These are phyloP conservation scores for Salicornia ramosissima DNA, from an alignment of 148 eudicot genomes.

Conservation along the genomic window DNA sequence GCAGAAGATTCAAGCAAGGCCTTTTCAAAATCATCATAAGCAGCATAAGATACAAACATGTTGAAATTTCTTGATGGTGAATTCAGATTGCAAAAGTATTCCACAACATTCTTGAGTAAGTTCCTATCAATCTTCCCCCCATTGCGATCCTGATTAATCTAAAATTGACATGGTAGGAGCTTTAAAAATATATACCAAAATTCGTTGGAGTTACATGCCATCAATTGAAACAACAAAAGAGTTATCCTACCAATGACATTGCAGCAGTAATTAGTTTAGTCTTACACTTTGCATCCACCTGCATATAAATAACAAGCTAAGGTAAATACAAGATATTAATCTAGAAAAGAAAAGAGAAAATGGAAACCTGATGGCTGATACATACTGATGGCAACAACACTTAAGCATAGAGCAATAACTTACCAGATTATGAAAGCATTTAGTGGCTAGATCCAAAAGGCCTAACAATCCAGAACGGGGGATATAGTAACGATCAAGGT, in stretches of 20 bases:
- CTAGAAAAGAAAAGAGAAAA: neutral
- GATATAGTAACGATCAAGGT: conserved; percentile 35
- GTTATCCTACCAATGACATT: conserved; percentile 25
- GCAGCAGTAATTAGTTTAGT: conserved; percentile 24
- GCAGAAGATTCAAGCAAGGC: conserved; percentile 26
- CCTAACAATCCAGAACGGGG: conserved; percentile 21
- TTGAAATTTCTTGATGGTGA: conserved; percentile 17
- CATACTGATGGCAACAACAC: neutral
- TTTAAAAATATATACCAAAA: neutral
- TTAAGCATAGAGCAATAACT: neutral
- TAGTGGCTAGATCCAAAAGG: conserved; percentile 24
- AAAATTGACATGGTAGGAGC: neutral
- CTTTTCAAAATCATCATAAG: no score
- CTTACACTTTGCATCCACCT: conserved; percentile 27
- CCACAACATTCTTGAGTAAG: conserved; percentile 28
- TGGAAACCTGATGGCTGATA: neutral
- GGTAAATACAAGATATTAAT: neutral
- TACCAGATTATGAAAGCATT: conserved; percentile 31
- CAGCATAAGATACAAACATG: conserved; percentile 24
- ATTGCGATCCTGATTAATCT: conserved; percentile 37
- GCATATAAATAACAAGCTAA: conserved; percentile 2
- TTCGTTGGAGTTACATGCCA: neutral
- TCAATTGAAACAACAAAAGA: neutral
- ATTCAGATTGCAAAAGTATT: conserved; percentile 16
- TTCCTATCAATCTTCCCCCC: conserved; percentile 24